Percentiles rank a stretch among this genome's conserved stretches.
Conservation (phyloP, 331 rosid species). For the Ulmus americana region DNA sequence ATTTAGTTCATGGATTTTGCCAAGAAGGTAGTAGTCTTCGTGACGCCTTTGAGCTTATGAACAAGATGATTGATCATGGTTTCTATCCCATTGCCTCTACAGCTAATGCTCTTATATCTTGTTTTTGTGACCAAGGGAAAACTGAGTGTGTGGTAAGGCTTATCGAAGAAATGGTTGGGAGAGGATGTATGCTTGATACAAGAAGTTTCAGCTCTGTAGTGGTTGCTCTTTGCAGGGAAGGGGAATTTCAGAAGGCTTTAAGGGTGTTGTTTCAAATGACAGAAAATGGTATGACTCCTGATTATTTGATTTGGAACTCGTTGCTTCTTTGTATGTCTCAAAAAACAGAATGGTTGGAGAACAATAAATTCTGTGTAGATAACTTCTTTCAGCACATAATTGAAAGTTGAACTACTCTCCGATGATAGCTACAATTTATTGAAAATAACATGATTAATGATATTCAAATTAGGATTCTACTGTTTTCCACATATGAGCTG, state of each 20-base stretch:
- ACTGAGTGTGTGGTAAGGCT: constrained; percentile 45
- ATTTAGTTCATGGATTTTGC: constrained; percentile 46
- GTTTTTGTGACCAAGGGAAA: constrained; percentile 49
- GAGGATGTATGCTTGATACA: constrained; percentile 45
- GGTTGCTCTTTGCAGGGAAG: constrained; percentile 39
- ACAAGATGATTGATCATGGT: constrained; percentile 51
- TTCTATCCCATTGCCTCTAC: constrained; percentile 50
- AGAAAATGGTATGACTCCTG: constrained; percentile 44
- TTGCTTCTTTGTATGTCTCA: constrained; percentile 35
- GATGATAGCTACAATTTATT: too few species aligned
- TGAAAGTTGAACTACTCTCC: constrained; percentile 5
- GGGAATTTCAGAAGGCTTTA: constrained; percentile 47
- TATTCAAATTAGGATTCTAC: too few species aligned
- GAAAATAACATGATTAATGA: too few species aligned
- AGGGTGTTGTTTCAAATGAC: constrained; percentile 43
- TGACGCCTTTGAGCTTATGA: constrained; percentile 57
- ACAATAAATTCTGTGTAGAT: constrained; percentile 16
- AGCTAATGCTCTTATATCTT: constrained; percentile 42
- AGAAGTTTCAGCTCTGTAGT: constrained; percentile 45
- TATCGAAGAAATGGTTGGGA: constrained; percentile 50
- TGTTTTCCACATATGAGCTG: too few species aligned
- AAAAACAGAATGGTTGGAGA: constrained; percentile 26
- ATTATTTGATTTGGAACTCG: constrained; percentile 45
- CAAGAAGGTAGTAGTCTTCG: constrained; percentile 31
- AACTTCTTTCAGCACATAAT: constrained; percentile 19